These are phyloP conservation scores for Pythium rishiriense DNA, from an alignment of 352 stramenopile genomes.

Conservation along the genomic window DNA sequence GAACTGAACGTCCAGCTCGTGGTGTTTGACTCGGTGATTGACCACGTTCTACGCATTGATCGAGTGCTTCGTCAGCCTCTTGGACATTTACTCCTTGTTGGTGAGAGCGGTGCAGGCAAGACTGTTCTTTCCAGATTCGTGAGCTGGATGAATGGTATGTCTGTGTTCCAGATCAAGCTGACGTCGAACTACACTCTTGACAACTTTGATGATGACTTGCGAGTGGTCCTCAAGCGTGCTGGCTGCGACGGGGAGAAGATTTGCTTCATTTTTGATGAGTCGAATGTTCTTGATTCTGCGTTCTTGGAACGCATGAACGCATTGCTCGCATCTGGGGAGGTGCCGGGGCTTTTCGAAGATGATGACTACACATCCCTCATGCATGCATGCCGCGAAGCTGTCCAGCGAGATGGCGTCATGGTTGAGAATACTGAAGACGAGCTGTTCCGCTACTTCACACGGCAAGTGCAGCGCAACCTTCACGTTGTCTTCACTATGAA, in stretches of 20 bases:
- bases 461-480: constrained; percentile 98
- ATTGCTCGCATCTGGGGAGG: constrained; percentile 98
- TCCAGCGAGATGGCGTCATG: constrained; percentile 90
- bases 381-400: constrained; percentile 92
- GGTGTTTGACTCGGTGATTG: constrained; percentile 99
- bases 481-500: constrained; percentile 99
- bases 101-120: constrained; percentile 98
- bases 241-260: constrained; percentile 99
- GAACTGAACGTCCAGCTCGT: constrained; percentile 99
- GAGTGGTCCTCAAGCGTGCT: constrained; percentile 96
- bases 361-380: constrained; percentile 99
- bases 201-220: constrained; percentile 99
- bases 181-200: constrained; percentile 98
- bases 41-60: constrained; percentile 98
- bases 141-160: constrained; percentile 99
- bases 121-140: constrained; percentile 99
- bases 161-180: constrained; percentile 99
- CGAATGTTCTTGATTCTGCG: constrained; percentile 96
- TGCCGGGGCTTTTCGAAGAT: constrained; percentile 99
- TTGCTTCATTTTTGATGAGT: constrained; percentile 99
- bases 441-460: constrained; percentile 97
- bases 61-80: constrained; percentile 98
- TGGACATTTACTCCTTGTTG: constrained; percentile 98
- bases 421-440: constrained; percentile 94
- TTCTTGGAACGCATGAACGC: constrained; percentile 99